Percentiles rank a stretch among this genome's conserved stretches.
Evolutionary conservation across 1,284 basidiomycete genomes (phyloP).

Genomic region (Limonomyces culmigenus): DNA sequence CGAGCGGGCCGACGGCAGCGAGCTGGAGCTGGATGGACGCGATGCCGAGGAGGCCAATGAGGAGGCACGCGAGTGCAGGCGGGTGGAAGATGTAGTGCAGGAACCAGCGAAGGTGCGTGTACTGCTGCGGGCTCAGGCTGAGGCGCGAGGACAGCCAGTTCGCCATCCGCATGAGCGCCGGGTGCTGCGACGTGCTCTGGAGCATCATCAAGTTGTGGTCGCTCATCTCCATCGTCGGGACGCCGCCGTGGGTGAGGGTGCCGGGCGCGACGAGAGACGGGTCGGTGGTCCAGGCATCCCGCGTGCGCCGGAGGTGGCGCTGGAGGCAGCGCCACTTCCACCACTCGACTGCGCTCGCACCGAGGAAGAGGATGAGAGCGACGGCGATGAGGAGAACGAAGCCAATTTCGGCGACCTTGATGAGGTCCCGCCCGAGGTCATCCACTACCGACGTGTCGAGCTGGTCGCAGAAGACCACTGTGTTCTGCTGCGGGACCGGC

Average conservation of each 20-base stretch:
- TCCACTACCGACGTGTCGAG: slow-evolving; percentile 77
- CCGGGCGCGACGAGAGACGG: slow-evolving; percentile 31
- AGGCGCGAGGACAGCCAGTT: slow-evolving; percentile 33
- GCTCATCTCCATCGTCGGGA: slow-evolving; percentile 40
- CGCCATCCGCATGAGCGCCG: slow-evolving; percentile 47
- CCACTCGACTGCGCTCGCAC: slow-evolving; percentile 58
- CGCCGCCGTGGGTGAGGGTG: slow-evolving; percentile 4
- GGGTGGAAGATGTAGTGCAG: slow-evolving; percentile 82
- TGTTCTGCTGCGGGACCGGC: slow-evolving; percentile 53
- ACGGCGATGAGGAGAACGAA: slow-evolving; percentile 50
- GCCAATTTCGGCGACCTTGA: slow-evolving; percentile 64
- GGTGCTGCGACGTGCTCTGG: slow-evolving; percentile 47
- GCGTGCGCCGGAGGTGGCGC: slow-evolving; percentile 45
- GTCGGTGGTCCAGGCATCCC: slow-evolving; percentile 59
- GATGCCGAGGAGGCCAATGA: slow-evolving; percentile 83
- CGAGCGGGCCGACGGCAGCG: slow-evolving; percentile 53
- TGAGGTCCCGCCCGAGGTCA: slow-evolving; percentile 59
- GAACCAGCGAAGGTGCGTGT: slow-evolving; percentile 63
- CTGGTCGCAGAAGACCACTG: slow-evolving; percentile 51
- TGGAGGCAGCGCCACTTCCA: slow-evolving; percentile 64
- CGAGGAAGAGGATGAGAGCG: slow-evolving; percentile 43
- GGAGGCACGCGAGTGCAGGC: slow-evolving; percentile 75
- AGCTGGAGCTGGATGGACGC: slow-evolving; percentile 80
- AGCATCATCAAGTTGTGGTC: slow-evolving; percentile 67
- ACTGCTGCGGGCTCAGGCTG: slow-evolving; percentile 37